Evolutionary conservation across 148 eudicot species (phyloP), one percentile per base, ranked within the genome.

Genomic region (Pouteria glomerata): DNA sequence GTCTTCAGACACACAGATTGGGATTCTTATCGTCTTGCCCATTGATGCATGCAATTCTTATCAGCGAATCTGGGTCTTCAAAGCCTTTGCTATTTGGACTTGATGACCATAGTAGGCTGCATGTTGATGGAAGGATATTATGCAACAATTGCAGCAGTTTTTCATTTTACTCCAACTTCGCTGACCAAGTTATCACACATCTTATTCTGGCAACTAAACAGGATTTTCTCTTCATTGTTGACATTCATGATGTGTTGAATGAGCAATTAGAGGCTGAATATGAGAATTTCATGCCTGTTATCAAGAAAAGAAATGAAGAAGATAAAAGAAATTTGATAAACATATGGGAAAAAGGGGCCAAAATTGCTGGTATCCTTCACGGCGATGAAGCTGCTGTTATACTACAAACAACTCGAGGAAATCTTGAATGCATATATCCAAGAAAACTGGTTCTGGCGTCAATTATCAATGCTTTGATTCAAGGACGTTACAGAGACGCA

Each of bases 271-370:
- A 77, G 58, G 67, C 56, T 50, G 86, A 91, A 71, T 91, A 89
- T 80, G 92, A 84, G 67, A 91, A 87, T 73, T 91, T 91, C 71
- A 64, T 84, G 73, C 85, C 88, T 62, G 83, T 81, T 80, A 73
- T 82, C 63, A 84, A 72, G 75, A 89, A 84, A 75, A 85, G 76
- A 78, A 81, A 81, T 64, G 90, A 75, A 62, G 91, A 89, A 80
- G 89, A 91, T 63, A 75, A 74, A 62, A 88, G 33, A 76, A 84
- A 55, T 42, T 91, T 52, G 51, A 88, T 88, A 13, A 83, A 82
- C 69, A 61, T 95, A 67, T 95, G 99, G 99, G 99, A 95, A 80
- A 92, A 87, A 68, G 93, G 99, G 70, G 89, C 99, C 66, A 88
- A 79, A 77, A 74, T 95, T 64, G 76, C 85, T 31, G 93, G 97